Evolutionary conservation across 495 filamentous ascomycete species (phyloP), one percentile per base, ranked within the genome.

Genomic region (Penicillium antarcticum): DNA sequence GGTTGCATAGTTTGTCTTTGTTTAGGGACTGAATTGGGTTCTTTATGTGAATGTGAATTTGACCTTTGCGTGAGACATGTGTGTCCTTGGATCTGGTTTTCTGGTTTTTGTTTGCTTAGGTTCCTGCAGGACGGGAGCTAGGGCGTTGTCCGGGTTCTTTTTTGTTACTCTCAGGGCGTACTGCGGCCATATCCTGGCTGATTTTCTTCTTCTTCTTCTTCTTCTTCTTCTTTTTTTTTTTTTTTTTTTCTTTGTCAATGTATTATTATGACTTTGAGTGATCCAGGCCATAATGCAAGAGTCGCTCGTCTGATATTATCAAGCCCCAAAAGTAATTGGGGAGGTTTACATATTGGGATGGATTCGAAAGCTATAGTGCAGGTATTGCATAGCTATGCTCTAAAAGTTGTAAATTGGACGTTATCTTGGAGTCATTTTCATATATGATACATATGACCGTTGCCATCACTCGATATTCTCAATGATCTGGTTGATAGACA

Each of bases 231-330:
- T n/a, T n/a, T 21, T 13, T 29, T 11, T 17, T 12, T 23, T 5
- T 23, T 12, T 21, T 44, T n/a, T 19, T 34, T 13, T 29, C 10
- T 11, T 34, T 5, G 39, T 23, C 31, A 9, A 34, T 26, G 32
- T 46, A 36, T 26, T 46, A 21, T 46, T 26, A 45, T 35, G 32
- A 46, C 44, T 46, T 46, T 45, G 18, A 45, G 43, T 21, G 31
- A 45, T 35, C 43, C 19, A 24, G 31, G 26, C 32, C 44, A 26
- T 36, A 36, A 0, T 13, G 14, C 14, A 32, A 26, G 23, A 46
- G 44, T 29, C 26, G 26, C 26, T 29, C 8, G 26, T 29, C 26
- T 29, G 26, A 29, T 29, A 29, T 8, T 29, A 10, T 7, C 2
- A 29, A 8, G 9, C 7, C 26, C 26, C 7, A 7, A 1, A 29